Percentiles rank a stretch among this genome's conserved stretches.
These are phyloP conservation scores for Yueomyces sp. DNA, from an alignment of 805 yeast species.

Conservation along the genomic window DNA sequence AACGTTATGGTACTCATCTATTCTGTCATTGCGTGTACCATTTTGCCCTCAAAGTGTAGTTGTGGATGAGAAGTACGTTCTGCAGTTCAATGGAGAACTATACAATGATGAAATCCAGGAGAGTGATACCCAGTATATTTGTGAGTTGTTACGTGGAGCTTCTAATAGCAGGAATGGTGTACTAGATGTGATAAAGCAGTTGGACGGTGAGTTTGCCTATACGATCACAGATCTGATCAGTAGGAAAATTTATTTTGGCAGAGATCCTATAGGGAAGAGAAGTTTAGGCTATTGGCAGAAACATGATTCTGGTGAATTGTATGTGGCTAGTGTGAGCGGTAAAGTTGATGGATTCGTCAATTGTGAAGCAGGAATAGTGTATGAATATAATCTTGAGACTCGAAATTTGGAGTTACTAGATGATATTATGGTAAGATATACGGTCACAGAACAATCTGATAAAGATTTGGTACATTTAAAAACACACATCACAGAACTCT, in stretches of 20 bases:
- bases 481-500: constrained; percentile 10
- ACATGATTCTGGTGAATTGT: constrained; percentile 22
- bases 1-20: constrained; percentile 45
- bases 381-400: constrained; percentile 26
- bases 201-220: constrained; percentile 81
- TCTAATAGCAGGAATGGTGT: constrained; percentile 25
- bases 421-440: constrained; percentile 5
- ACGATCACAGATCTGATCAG: constrained; percentile 31
- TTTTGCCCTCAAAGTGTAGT: constrained; percentile 59
- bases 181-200: constrained; percentile 25
- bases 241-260: constrained; percentile 52
- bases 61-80: constrained; percentile 22
- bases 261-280: constrained; percentile 74
- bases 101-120: constrained; percentile 44
- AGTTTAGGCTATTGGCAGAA: constrained; percentile 41
- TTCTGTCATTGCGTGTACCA: constrained; percentile 70
- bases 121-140: constrained; percentile 55
- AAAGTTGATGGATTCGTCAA: constrained; percentile 29
- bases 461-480: constrained; percentile 3
- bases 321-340: constrained; percentile 33
- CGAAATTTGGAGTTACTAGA: constrained; percentile 6
- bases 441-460: constrained; percentile 14
- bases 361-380: constrained; percentile 41
- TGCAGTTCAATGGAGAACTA: constrained; percentile 88
- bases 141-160: constrained; percentile 21